Percentiles rank a stretch among this genome's conserved stretches.
Conservation (phyloP, 495 filamentous ascomycete species). For the Chaetomium fimeti region DNA sequence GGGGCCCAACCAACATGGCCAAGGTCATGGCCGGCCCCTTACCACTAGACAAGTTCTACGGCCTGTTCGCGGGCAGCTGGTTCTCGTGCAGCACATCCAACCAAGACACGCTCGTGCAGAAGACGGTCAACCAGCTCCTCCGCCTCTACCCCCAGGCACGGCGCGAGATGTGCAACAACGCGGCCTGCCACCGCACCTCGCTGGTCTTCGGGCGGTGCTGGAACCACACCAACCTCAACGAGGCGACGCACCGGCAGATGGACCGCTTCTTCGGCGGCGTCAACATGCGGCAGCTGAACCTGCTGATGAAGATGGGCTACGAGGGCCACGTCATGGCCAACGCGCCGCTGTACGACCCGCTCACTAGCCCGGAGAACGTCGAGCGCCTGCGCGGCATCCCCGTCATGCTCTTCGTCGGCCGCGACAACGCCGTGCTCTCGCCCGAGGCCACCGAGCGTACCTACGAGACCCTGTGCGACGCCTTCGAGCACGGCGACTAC, state of each 20-base stretch:
- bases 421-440: conserved; percentile 60
- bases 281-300: conserved; percentile 57
- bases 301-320: conserved; percentile 58
- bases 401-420: conserved; percentile 58
- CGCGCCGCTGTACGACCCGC: conserved; percentile 42
- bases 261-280: conserved; percentile 61
- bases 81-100: conserved; percentile 50
- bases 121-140: conserved; percentile 54
- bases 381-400: conserved; percentile 54
- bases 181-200: conserved; percentile 58
- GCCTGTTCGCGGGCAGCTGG: conserved; percentile 49
- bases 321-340: conserved; percentile 55
- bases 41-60: conserved; percentile 48
- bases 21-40: conserved; percentile 54
- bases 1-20: conserved; percentile 55
- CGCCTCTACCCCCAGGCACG: conserved; percentile 58
- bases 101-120: conserved; percentile 53
- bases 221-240: conserved; percentile 63
- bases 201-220: conserved; percentile 65
- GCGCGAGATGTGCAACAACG: conserved; percentile 61
- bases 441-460: conserved; percentile 57
- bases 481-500: conserved; percentile 52
- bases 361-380: conserved; percentile 53
- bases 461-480: conserved; percentile 55
- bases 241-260: conserved; percentile 61